Conservation (phyloP, 352 stramenopile genomes). For the Phytophthora sp. region DNA sequence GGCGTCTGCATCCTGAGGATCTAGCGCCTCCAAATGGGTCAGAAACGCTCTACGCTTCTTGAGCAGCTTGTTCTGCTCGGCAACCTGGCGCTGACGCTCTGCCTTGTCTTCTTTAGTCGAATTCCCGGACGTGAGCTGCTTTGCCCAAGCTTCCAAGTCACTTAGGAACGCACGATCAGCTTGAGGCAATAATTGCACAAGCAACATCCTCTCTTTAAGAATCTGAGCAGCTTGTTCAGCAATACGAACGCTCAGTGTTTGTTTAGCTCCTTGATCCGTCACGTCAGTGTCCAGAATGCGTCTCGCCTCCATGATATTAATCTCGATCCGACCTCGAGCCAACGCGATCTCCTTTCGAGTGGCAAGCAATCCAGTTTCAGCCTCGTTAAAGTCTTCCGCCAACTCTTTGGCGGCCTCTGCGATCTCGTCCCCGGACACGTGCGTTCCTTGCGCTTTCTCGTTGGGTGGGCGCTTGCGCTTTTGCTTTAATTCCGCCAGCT, state of each 20-base stretch:
- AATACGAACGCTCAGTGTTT: slow-evolving; percentile 37
- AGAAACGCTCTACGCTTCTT: slow-evolving; percentile 60
- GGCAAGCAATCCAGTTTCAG: slow-evolving; percentile 44
- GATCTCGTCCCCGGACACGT: slow-evolving; percentile 27
- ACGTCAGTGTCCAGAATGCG: slow-evolving; percentile 44
- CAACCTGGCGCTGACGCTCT: slow-evolving; percentile 46
- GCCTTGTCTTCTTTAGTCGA: slow-evolving; percentile 23
- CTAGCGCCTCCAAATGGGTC: slow-evolving; percentile 32
- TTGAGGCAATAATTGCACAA: slow-evolving; percentile 47
- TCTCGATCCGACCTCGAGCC: slow-evolving; percentile 50
- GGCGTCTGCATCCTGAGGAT: slow-evolving; percentile 28
- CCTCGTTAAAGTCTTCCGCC: slow-evolving; percentile 58
- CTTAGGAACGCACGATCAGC: slow-evolving; percentile 36
- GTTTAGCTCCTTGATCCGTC: slow-evolving; percentile 26
- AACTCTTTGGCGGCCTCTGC: slow-evolving; percentile 50
- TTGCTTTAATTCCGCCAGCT: slow-evolving; percentile 57
- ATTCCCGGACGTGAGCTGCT: slow-evolving; percentile 22
- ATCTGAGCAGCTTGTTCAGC: slow-evolving; percentile 38
- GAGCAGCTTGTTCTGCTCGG: slow-evolving; percentile 65
- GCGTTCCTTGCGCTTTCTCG: slow-evolving; percentile 29
- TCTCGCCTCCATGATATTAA: slow-evolving; percentile 52
- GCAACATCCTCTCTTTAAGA: slow-evolving; percentile 34
- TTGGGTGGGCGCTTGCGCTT: slow-evolving; percentile 36
- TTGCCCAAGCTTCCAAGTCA: slow-evolving; percentile 50
- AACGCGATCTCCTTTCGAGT: slow-evolving; percentile 48